Evolutionary conservation across 73 alveolate species (phyloP), one percentile per base, ranked within the genome.

Genomic region (Paramecium primaurelia): DNA sequence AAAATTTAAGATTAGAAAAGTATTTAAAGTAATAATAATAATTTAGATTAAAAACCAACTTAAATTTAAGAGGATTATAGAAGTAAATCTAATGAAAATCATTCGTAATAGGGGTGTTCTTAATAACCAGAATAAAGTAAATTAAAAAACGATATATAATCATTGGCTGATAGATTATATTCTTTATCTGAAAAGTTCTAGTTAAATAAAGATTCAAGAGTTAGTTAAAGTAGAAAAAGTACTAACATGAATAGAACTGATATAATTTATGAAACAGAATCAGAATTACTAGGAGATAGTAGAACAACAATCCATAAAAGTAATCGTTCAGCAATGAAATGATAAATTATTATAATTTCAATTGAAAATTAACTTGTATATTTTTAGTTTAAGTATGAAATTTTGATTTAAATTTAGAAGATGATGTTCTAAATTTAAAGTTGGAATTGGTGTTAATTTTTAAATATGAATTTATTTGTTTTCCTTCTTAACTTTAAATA

Each of bases 221-320:
- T 14, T 11, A 28, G 84, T 36, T 36, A 38, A 12, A 26, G 37
- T 20, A 75, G 88, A 75, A 75, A 38, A 16, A 42, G 60, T 16
- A 36, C 47, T 4, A 12, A 36, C 7, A 73, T 80, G 11, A 44
- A 80, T 18, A 80, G 32, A 44, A 32, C 91, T 20, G 91, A 80
- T 32, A 80, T 80, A 1, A 80, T 80, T 14, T 80, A 14, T 80
- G 77, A 80, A 12, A 80, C 91, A 1, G 91, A 80, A 25, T 45
- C 77, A 25, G 91, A 80, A 12, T 34, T 47, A 10, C 25, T 42
- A 22, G 47, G 34, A 12, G 87, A 73, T 3, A 73, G 87, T 40
- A 34, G 87, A 32, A 34, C 47, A 64, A 64, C 84, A 3, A 64
- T 64, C 2, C 84, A 28, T 64, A 64, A 64, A 28, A 64, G 84